A percentile compares a stretch with the other conserved stretches of the same genome.
Conservation (phyloP, 306 rosid genomes). For the Vigna unguiculata region DNA sequence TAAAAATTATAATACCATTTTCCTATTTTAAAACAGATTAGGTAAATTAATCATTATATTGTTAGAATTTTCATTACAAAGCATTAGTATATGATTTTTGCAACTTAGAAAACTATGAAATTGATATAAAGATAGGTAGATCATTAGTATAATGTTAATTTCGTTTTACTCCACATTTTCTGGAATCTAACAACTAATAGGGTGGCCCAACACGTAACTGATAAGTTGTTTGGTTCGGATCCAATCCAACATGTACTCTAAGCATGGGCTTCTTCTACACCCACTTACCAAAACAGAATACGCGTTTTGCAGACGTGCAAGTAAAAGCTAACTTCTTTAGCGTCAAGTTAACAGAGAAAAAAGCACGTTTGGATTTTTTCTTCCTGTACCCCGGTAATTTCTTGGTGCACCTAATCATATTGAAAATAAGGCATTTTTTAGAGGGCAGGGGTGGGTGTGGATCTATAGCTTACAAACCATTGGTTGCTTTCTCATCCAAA, state of each 20-base stretch:
- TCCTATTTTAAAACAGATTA: too few relatives aligned
- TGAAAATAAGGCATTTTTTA: neutral
- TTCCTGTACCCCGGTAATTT: too few relatives aligned
- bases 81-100: too few relatives aligned
- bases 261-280: constrained; percentile 10
- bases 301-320: neutral
- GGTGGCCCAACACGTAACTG: neutral
- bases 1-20: too few relatives aligned
- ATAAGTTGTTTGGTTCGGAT: neutral
- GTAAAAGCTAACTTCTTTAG: neutral
- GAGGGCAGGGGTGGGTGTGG: constrained; percentile 15
- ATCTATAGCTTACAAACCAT: constrained; percentile 57
- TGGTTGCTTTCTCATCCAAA: constrained; percentile 71
- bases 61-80: too few relatives aligned
- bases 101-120: too few relatives aligned
- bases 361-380: neutral
- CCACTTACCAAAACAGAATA: neutral
- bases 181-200: too few relatives aligned
- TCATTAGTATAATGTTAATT: too few relatives aligned
- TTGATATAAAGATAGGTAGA: too few relatives aligned
- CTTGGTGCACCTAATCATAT: too few relatives aligned
- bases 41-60: too few relatives aligned
- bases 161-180: too few relatives aligned
- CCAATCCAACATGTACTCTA: neutral
- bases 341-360: neutral